Evolutionary conservation across 352 stramenopile genomes (phyloP).

Genomic region (Phytopythium oedochilum): DNA sequence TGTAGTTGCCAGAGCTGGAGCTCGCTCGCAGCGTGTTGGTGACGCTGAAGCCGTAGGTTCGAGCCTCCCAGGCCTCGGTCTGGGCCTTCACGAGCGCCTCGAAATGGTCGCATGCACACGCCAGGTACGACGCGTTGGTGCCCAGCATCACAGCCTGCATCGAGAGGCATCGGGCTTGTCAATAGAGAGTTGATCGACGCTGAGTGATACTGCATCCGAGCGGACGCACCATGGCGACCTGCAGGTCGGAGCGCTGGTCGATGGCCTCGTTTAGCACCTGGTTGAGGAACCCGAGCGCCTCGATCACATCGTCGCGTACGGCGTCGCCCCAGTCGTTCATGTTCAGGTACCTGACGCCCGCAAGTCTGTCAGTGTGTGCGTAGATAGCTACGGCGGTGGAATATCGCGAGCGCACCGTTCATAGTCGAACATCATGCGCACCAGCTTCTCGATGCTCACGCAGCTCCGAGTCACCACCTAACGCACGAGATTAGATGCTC

Average conservation of each 20-base stretch:
- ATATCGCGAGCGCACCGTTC: constrained; percentile 52
- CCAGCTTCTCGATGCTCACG: constrained; percentile 45
- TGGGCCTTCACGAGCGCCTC: constrained; percentile 59
- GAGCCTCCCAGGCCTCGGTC: constrained; percentile 62
- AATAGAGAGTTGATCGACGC: too few species aligned
- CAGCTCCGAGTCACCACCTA: constrained; percentile 66
- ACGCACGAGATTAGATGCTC: not conserved
- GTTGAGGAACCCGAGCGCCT: constrained; percentile 65
- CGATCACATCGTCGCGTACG: constrained; percentile 72
- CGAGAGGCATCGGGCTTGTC: too few species aligned
- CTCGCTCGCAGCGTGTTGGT: constrained; percentile 47
- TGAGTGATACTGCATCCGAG: too few species aligned
- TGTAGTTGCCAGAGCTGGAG: constrained; percentile 5
- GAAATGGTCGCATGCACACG: constrained; percentile 61
- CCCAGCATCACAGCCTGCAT: constrained; percentile 63
- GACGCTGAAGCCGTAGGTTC: constrained; percentile 67
- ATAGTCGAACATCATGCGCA: constrained; percentile 82
- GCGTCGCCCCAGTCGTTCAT: constrained; percentile 77
- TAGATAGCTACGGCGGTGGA: not conserved
- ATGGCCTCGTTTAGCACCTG: constrained; percentile 74
- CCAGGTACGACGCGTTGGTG: constrained; percentile 66
- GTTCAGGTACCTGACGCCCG: constrained; percentile 44
- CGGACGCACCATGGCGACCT: constrained; percentile 61
- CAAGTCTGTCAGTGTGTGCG: too few species aligned
- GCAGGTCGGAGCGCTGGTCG: constrained; percentile 62